Conservation (phyloP, 225 moss, liverwort and hornwort genomes). For the Sphagnum tenellum region DNA sequence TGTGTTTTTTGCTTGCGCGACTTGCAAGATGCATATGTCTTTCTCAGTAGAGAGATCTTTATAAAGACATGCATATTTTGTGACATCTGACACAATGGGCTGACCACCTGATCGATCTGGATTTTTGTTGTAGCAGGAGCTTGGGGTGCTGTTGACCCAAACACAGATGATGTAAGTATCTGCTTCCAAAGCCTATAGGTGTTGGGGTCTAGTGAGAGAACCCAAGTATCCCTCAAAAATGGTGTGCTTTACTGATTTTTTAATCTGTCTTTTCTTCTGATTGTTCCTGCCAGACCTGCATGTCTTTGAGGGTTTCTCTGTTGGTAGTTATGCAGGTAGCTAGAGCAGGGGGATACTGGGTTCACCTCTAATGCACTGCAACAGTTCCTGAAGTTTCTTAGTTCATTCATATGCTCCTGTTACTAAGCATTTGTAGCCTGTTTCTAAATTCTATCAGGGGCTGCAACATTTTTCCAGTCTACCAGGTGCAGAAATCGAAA, state of each 20-base stretch:
- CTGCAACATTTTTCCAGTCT: constrained; percentile 3
- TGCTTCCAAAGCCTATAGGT: neutral
- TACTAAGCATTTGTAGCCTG: neutral
- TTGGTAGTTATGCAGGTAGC: neutral
- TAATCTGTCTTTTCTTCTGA: neutral
- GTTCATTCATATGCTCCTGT: neutral
- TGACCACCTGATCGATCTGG: no score
- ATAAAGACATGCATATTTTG: no score
- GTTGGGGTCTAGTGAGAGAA: no score
- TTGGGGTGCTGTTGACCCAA: constrained; percentile 5
- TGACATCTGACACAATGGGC: no score
- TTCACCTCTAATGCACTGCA: no score
- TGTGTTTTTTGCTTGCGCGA: no score
- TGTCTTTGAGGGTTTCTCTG: neutral
- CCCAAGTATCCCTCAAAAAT: no score
- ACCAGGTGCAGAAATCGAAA: constrained; percentile 16
- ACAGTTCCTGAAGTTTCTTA: no score
- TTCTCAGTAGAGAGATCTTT: no score
- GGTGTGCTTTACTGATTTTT: neutral
- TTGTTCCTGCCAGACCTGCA: neutral
- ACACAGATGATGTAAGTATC: constrained; percentile 10
- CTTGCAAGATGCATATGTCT: no score
- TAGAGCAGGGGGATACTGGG: no score
- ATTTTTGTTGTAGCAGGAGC: constrained; percentile 11
- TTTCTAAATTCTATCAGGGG: neutral